A percentile compares a stretch with the other conserved stretches of the same genome.
Conservation (phyloP, 2,329 filamentous ascomycete genomes). For the Sphaerostilbella broomeana region DNA sequence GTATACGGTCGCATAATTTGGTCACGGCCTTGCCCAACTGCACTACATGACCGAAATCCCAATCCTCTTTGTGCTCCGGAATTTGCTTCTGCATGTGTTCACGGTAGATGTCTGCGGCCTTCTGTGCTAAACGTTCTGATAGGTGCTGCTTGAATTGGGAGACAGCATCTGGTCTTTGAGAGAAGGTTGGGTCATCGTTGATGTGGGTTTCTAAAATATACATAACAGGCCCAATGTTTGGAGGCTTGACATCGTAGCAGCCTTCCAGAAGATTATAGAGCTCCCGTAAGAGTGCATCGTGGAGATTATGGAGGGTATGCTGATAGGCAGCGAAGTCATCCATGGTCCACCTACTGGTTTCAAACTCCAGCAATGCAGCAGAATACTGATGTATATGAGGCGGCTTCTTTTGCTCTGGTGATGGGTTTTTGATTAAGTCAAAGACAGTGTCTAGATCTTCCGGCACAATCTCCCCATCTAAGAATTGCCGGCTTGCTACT, state of each 20-base stretch:
- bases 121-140: constrained; percentile 62
- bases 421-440: constrained; percentile 68
- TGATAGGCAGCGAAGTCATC: constrained; percentile 66
- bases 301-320: constrained; percentile 63
- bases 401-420: constrained; percentile 58
- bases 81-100: constrained; percentile 73
- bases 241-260: constrained; percentile 84
- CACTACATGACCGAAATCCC: constrained; percentile 88
- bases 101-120: constrained; percentile 73
- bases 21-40: constrained; percentile 80
- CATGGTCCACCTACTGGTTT: constrained; percentile 58
- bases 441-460: constrained; percentile 81
- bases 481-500: constrained; percentile 75
- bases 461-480: constrained; percentile 73
- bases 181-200: constrained; percentile 69
- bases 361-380: constrained; percentile 48
- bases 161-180: constrained; percentile 60
- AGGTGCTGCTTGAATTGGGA: constrained; percentile 67
- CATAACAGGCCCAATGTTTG: constrained; percentile 72
- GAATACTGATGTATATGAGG: constrained; percentile 48
- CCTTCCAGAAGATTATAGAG: constrained; percentile 81
- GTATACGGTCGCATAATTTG: constrained; percentile 78
- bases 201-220: constrained; percentile 77
- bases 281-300: constrained; percentile 79
- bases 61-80: constrained; percentile 70